Conservation (phyloP, 306 rosid species). For the Sophora flavescens region DNA sequence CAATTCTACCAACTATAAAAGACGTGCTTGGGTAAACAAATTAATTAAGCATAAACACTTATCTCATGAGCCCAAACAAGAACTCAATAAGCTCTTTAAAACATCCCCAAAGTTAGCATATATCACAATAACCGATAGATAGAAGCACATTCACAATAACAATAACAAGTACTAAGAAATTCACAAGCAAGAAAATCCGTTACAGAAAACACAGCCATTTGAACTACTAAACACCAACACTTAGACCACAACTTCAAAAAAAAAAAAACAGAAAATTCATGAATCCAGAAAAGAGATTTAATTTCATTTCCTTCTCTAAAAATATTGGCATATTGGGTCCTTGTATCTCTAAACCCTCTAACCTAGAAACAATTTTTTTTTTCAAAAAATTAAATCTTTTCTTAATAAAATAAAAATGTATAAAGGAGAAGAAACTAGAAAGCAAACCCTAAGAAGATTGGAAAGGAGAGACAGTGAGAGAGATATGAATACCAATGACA, state of each 20-base stretch:
- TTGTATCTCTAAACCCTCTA: slow-evolving; percentile 1
- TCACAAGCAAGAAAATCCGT: background rate
- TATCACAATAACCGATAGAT: background rate
- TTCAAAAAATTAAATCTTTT: no score
- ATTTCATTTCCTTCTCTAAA: slow-evolving; percentile 15
- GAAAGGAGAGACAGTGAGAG: slow-evolving; percentile 5
- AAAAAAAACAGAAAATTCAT: background rate
- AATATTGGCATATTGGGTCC: background rate
- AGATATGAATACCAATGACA: slow-evolving; percentile 60
- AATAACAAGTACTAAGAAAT: background rate
- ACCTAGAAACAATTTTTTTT: background rate
- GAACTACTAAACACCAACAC: background rate
- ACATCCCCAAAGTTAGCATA: background rate
- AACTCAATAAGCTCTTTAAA: no score
- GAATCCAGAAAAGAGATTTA: background rate
- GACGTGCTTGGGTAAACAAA: no score
- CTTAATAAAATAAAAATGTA: no score
- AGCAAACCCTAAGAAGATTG: slow-evolving; percentile 16
- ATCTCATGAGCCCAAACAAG: no score
- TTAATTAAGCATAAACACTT: no score
- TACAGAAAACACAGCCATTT: background rate
- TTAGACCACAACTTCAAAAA: background rate
- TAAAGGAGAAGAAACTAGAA: background rate
- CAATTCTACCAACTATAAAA: background rate
- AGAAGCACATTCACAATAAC: background rate